Base-by-base conservation (phyloP, 2,329 filamentous ascomycete species). In the Venturia effusa region DNA sequence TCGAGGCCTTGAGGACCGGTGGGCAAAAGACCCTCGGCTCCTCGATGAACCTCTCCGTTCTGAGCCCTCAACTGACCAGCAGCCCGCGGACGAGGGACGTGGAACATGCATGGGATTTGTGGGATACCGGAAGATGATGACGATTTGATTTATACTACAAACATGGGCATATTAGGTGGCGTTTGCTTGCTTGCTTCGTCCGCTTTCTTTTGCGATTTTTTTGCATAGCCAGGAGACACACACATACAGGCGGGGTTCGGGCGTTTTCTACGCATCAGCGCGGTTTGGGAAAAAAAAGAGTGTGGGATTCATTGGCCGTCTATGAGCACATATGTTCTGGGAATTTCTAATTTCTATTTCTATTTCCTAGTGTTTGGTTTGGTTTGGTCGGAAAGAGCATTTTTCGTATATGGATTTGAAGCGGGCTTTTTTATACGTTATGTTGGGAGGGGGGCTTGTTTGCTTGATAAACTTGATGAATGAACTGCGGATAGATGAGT, bases 31-130 rank as follows among this genome's bases (percentile, higher is more conserved):
- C 3, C 3, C 27, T 57, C n/a, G 30, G 51, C 0, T 51, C 45
- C 22, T 19, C n/a, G 30, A 24, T 37, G 0, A 57, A 27, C 45
- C 45, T 51, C 17, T 22, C 27, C 2, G 22, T 57, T 5, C n/a
- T 57, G 51, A 57, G 30, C 34, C 51, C 51, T 7, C 51, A 34
- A 19, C 4, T 32, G 30, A 34, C 19, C 15, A 57, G 51, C 10
- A 51, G 22, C 11, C 10, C 45, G 45, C 24, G 45, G 45, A 57
- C 51, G 30, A 57, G 51, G 51, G 51, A 57, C n/a, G 51, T 57
- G 51, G 51, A 57, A 57, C 51, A 57, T 37, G 51, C 51, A 34
- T 57, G 51, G 51, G 51, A 57, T 57, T 10, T 57, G 30, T 57
- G 51, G 51, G 51, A 57, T 34, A 34, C 51, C n/a, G 27, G 27